Evolutionary conservation across 1,284 basidiomycete species (phyloP), one percentile per base, ranked within the genome.

Genomic region (Xanthoconium separans): DNA sequence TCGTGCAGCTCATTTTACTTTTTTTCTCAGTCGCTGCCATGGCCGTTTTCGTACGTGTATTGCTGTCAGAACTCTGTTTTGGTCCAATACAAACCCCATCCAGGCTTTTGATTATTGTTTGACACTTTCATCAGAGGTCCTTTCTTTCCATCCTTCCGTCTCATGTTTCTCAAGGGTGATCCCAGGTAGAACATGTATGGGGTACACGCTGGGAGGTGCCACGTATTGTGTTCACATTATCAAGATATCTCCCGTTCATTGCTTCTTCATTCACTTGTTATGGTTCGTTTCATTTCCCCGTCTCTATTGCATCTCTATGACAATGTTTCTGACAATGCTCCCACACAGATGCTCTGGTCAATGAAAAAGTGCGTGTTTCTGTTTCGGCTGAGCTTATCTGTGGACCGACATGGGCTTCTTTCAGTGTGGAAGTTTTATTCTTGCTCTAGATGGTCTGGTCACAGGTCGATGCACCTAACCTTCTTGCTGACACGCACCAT

Each of bases 191-290:
- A 47, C 39, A 59, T 36, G 55, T 65, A 29, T 70, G 67, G 65
- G 65, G 66, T 4, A 61, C 57, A 12, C 56, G 53, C 22, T 68
- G 65, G 65, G 56, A 49, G 20, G 16, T 34, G 9, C 36, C 65
- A 27, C 66, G 66, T 29, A 43, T 63, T 27, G 53, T 66, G 12
- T 66, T 66, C 39, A 63, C 64, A 4, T 8, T 70, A 12, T 50
- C 65, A 43, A 66, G 67, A 58, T 70, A 70, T 47, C 36, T 63
- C 15, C 47, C 68, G 11, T 58, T 68, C 39, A 3, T 63, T 42
- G 27, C 57, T 10, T 51, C 56, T 27, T 44, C 51, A 0, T 22
- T 65, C 13, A 55, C 58, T 11, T 58, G 57, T 27, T 68, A 60
- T 44, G 48, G 65, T 64, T 10, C 7, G 55, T 59, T 22, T 42